Base-by-base conservation (phyloP, 164 flowering plant species). In the Houttuynia cordata region DNA sequence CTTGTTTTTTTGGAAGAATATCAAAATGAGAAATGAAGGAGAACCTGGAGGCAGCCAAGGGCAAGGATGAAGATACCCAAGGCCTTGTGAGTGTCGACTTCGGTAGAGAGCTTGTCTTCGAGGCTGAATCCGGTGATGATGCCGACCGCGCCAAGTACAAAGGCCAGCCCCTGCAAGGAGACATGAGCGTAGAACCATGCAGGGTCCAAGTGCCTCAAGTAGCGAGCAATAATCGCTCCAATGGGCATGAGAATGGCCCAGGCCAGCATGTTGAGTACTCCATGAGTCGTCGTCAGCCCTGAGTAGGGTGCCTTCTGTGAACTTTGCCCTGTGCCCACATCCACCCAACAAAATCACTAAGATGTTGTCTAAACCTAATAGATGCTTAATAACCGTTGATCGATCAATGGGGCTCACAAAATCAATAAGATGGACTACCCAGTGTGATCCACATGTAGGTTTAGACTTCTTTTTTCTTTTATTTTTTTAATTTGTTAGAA, bases 41-140 rank as follows among this genome's bases (percentile, higher is more conserved):
- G 37, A 30, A 84, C 89, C 86, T 87, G 95, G 24, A 87, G 81
- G 76, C 77, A 75, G 3, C 83, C 95, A 5, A 83, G 70, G 30
- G 67, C 65, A 34, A 84, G 82, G 57, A 87, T 66, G 42, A 67
- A 24, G 66, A 83, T 69, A 7, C 95, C 95, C 24, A 87, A 40
- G 50, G 62, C 73, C 63, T 75, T 83, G 81, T 87, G 90, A 9
- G 68, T 68, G 50, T 63, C 49, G 0, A 87, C 84, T 22, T 64
- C 19, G 15, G 58, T 69, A 0, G 47, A 19, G 14, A 81, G 68
- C 45, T 63, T 75, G 57, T 77, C 23, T 4, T 84, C 70, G 21
- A 84, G 53, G 15, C 78, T 73, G 24, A 84, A 62, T 30, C 95
- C 95, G 1, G 57, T 19, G 0, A 83, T 71, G 0, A 84, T 47